Base-by-base conservation (phyloP, 2,329 filamentous ascomycete genomes). In the Phoma sp. region DNA sequence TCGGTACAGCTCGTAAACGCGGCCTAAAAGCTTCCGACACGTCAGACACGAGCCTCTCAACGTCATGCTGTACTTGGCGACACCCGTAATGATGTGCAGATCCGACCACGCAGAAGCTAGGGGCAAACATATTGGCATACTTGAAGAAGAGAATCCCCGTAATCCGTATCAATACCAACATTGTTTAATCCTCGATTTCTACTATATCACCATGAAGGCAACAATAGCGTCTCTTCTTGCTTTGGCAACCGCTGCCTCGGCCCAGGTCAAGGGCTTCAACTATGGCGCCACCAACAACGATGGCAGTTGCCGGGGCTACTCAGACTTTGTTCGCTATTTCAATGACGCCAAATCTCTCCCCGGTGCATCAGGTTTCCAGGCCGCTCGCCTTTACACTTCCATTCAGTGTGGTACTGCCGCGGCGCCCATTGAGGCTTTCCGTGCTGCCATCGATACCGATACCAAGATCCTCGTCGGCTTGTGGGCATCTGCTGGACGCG, bases 401-500 rank as follows among this genome's bases (percentile, higher is more conserved):
- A 80, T 89, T 38, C 88, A 91, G 82, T 84, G 76, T 27, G 87
- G 85, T 61, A 87, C 88, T 4, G 76, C 82, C 59, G 86, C 82
- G 74, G 50, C 62, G 1, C 64, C 64, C 22, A 69, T 69, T 21
- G 57, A 57, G n/a, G 65, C 65, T 22, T 66, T 63, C 55, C 55
- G 50, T n/a, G 81, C 82, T 21, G 84, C 85, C 65, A 91, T 88
- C 69, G 80, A 83, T 65, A 91, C 96, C 58, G 83, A 90, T 67
- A 95, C 90, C 2, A 82, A 84, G 37, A 83, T 96, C 25, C 84
- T 96, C 15, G 85, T 96, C 12, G 91, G 91, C 64, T 80, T 96
- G 32, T 96, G 92, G 92, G 85, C 87, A 12, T 93, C 90, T 0
- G 88, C 81, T 35, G 87, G 87, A 19, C 78, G 84, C 48, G 81